Evolutionary conservation across 2,329 filamentous ascomycete genomes (phyloP).

Genomic region (Blastomyces gilchristii): DNA sequence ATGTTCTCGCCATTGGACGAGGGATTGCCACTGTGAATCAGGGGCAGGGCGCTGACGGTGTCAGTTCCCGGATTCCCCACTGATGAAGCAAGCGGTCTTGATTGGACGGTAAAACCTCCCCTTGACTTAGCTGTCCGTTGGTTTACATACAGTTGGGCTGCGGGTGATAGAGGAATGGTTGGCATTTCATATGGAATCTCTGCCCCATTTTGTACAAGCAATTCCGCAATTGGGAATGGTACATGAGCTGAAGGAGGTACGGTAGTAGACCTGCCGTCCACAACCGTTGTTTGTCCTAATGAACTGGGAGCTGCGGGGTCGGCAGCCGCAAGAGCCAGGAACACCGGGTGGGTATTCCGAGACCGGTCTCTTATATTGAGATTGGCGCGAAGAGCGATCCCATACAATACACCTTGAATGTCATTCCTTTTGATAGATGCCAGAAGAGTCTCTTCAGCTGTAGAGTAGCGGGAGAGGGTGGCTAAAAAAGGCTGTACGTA

Average conservation of each 20-base stretch:
- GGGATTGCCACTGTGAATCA: conserved; percentile 32
- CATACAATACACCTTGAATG: conserved; percentile 85
- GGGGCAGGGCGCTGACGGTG: conserved; percentile 52
- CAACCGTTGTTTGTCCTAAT: conserved; percentile 8
- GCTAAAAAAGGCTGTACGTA: conserved; percentile 66
- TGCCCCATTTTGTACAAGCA: conserved; percentile 87
- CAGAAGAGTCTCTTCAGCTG: conserved; percentile 76
- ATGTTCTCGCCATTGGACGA: conserved; percentile 7
- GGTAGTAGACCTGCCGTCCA: conserved; percentile 25
- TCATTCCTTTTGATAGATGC: conserved; percentile 95
- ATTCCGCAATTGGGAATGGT: conserved; percentile 79
- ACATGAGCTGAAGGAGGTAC: conserved; percentile 37
- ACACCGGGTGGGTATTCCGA: conserved; percentile 77
- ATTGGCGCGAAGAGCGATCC: conserved; percentile 73
- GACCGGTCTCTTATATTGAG: conserved; percentile 80
- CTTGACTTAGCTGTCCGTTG: conserved; percentile 47
- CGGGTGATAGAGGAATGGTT: conserved; percentile 70
- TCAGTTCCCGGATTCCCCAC: conserved; percentile 38
- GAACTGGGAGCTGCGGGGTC: conserved; percentile 66
- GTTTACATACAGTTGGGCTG: conserved; percentile 75
- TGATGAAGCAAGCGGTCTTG: conserved; percentile 1
- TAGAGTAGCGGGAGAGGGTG: conserved; percentile 63
- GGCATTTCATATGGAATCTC: conserved; percentile 68
- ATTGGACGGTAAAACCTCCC: neutral
- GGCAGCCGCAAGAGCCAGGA: conserved; percentile 80